Evolutionary conservation across 169 alveolate species (phyloP).

Genomic region (Besnoitia besnoiti): DNA sequence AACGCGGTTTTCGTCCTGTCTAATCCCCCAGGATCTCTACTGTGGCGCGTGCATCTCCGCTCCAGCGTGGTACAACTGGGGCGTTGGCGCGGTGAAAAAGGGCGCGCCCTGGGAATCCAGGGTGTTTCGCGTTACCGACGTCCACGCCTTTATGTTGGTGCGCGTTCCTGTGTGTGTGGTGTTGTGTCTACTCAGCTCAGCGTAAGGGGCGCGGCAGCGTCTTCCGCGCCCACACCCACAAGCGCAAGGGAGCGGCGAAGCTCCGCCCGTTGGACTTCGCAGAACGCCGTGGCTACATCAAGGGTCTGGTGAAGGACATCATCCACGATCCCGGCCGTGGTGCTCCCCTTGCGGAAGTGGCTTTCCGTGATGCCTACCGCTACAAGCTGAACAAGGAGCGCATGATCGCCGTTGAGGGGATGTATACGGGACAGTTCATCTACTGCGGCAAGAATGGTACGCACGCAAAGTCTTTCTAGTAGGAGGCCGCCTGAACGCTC

Average conservation of each 20-base stretch:
- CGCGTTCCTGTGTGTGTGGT: not conserved
- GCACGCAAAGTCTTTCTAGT: no score
- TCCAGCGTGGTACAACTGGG: no score
- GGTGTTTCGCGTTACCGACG: no score
- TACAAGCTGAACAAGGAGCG: slow-evolving; percentile 94
- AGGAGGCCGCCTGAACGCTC: no score
- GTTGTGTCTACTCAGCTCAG: slow-evolving; percentile 79
- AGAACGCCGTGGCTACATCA: slow-evolving; percentile 87
- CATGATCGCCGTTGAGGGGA: slow-evolving; percentile 98
- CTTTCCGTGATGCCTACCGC: slow-evolving; percentile 97
- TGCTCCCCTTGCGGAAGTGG: slow-evolving; percentile 97
- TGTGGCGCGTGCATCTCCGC: no score
- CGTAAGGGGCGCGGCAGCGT: slow-evolving; percentile 97
- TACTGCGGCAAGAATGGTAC: slow-evolving; percentile 92
- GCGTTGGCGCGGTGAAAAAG: no score
- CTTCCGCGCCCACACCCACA: slow-evolving; percentile 93
- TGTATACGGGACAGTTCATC: slow-evolving; percentile 98
- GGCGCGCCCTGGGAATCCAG: no score
- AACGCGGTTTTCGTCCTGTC: no score
- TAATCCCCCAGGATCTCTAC: no score
- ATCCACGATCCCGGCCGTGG: slow-evolving; percentile 99
- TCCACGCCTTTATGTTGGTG: no score
- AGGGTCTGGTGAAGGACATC: slow-evolving; percentile 97
- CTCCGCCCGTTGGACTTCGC: slow-evolving; percentile 95
- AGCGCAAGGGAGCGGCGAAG: slow-evolving; percentile 96